Evolutionary conservation across 2,329 filamentous ascomycete species (phyloP), one percentile per base, ranked within the genome.

Genomic region (Colletotrichum australisinense): DNA sequence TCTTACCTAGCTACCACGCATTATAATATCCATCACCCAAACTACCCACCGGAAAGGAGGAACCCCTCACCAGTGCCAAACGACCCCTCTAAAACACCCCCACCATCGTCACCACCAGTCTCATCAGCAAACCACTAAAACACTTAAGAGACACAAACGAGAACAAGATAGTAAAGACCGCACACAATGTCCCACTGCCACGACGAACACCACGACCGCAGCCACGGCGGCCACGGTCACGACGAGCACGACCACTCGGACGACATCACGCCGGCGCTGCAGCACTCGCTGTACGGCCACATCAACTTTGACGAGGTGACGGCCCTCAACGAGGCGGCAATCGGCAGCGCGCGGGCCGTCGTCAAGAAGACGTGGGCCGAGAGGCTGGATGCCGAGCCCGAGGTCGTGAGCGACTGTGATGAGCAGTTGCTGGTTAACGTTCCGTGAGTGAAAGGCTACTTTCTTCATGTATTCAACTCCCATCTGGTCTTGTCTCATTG

Each of bases 351-450:
- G 22, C 89, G 90, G 76, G 90, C 89, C 1, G 89, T 98, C 35
- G 90, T 97, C 46, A 92, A 95, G 84, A 99, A 99, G 88, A 94
- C 95, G 69, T 99, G 95, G 95, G 89, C 90, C 6, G 93, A 98
- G 83, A 88, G 97, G 68, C 83, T 98, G 73, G 83, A 90, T 19
- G 82, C 88, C 3, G 85, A 91, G 77, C 94, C 95, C 0, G 93
- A 97, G 84, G 88, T 99, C 35, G 90, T 89, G 78, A 98, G 95
- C 80, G 94, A 97, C 80, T 92, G 93, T 0, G 97, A 98, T 81
- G 95, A 98, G 86, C 95, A 99, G 85, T 84, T 99, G n/a, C 86
- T 99, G 69, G 94, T 99, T 88, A 92, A 93, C 75, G 89, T 98
- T 49, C 97, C 97, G 93, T 97, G 85, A 77, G 93, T 87, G 22